phyloP scores from a whole-genome alignment of 345 rosid species.

The Eucalyptus curtisii region DNA sequence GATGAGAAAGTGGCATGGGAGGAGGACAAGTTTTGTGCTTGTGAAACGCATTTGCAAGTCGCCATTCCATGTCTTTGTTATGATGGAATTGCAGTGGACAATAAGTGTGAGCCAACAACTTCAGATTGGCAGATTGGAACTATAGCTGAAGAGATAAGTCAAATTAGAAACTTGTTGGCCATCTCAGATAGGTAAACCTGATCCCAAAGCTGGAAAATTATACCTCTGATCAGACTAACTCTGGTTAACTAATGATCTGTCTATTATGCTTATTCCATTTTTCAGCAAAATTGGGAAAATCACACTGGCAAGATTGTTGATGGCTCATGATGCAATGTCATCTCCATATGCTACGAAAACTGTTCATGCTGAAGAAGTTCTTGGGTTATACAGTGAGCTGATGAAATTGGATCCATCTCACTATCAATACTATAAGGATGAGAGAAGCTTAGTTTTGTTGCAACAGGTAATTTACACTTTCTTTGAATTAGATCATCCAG shows the following conservation, averaged over 20 bases:
- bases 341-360: conserved; percentile 8
- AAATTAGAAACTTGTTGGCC: conserved; percentile 39
- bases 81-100: conserved; percentile 14
- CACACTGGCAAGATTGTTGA: conserved; percentile 77
- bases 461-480: conserved; percentile 30
- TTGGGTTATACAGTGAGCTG: conserved; percentile 47
- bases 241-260: background rate
- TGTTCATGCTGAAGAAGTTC: conserved; percentile 50
- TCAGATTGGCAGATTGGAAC: conserved; percentile 44
- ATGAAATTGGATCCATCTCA: conserved; percentile 67
- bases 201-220: background rate
- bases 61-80: conserved; percentile 13
- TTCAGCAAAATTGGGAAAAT: conserved; percentile 92
- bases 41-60: conserved; percentile 18
- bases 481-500: background rate
- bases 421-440: conserved; percentile 64
- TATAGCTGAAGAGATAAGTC: conserved; percentile 40
- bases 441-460: conserved; percentile 52
- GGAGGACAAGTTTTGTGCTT: conserved; percentile 33
- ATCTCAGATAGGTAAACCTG: conserved; percentile 42
- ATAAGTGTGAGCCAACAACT: conserved; percentile 10
- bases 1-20: conserved; percentile 36
- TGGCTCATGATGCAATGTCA: conserved; percentile 41
- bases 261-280: background rate
- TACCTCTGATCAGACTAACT: background rate